Percentiles rank a stretch among this genome's conserved stretches.
These are phyloP conservation scores for Coemansia sp. DNA, from an alignment of 192 early-diverging fungal species.

Conservation along the genomic window DNA sequence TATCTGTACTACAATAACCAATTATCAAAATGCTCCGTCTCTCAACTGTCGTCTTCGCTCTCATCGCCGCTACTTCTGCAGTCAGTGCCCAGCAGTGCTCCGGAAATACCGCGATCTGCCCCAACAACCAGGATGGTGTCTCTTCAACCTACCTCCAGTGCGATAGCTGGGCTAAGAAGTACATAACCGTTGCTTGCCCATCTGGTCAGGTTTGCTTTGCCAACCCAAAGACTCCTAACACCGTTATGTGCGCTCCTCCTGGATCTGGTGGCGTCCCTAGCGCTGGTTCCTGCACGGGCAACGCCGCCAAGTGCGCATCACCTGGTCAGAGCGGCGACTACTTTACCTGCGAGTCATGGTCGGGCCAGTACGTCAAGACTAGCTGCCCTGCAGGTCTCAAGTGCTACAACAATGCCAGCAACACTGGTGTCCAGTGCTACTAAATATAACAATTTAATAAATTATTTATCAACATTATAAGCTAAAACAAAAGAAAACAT, in stretches of 20 bases:
- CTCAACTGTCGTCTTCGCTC: slow-evolving; percentile 6
- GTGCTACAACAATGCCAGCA: slow-evolving; percentile 43
- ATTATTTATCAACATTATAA: slow-evolving; percentile 1
- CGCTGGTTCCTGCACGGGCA: slow-evolving; percentile 34
- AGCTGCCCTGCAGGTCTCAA: slow-evolving; percentile 34
- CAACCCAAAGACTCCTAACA: slow-evolving; percentile 31
- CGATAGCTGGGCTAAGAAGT: slow-evolving; percentile 40
- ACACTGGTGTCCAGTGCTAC: slow-evolving; percentile 33
- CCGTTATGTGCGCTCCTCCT: slow-evolving; percentile 39
- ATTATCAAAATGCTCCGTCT: slow-evolving; percentile 5
- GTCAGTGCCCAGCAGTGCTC: slow-evolving; percentile 23
- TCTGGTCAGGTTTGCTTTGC: slow-evolving; percentile 44
- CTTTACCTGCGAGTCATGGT: slow-evolving; percentile 42
- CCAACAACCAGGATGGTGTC: slow-evolving; percentile 38
- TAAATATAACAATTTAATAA: slow-evolving; percentile 4
- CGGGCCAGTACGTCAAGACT: slow-evolving; percentile 33
- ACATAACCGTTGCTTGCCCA: slow-evolving; percentile 26
- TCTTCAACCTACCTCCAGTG: slow-evolving; percentile 46
- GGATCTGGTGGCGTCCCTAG: slow-evolving; percentile 38
- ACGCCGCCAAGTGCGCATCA: slow-evolving; percentile 36
- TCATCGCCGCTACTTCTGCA: slow-evolving; percentile 7
- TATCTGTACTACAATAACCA: no score
- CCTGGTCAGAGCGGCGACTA: slow-evolving; percentile 36
- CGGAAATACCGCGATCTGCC: slow-evolving; percentile 39
- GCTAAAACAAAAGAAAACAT: neutral